Percentiles rank a stretch among this genome's conserved stretches.
Conservation (phyloP, 129 eudicot species). For the Chrysanthemum makinoi region DNA sequence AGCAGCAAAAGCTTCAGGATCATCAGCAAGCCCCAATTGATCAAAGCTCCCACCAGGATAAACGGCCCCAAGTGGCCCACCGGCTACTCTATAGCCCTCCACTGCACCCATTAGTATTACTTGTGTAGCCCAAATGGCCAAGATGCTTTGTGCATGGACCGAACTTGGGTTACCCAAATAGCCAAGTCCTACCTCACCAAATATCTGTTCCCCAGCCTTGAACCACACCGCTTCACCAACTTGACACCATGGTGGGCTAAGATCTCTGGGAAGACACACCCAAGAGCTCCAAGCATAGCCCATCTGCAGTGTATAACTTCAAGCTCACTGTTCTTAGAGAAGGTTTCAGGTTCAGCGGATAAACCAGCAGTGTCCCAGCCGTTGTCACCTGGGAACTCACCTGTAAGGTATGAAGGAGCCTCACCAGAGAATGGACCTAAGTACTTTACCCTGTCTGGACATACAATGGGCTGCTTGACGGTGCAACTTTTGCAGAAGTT, state of each 20-base stretch:
- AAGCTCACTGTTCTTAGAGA: constrained; percentile 19
- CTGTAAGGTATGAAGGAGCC: no score
- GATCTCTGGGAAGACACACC: constrained; percentile 24
- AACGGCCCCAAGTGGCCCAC: constrained; percentile 42
- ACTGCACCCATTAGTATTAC: constrained; percentile 11
- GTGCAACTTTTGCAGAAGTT: no score
- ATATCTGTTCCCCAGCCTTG: constrained; percentile 25
- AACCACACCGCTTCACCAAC: constrained; percentile 30
- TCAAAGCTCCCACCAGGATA: constrained; percentile 67
- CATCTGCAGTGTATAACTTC: neutral
- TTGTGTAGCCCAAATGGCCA: constrained; percentile 25
- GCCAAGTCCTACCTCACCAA: constrained; percentile 21
- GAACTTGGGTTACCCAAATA: neutral
- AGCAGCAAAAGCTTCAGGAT: constrained; percentile 63
- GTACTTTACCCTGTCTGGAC: no score
- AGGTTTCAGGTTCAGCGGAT: constrained; percentile 17
- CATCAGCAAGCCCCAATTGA: constrained; percentile 63
- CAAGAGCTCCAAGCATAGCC: constrained; percentile 12
- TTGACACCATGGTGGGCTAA: constrained; percentile 17
- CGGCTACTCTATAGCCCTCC: constrained; percentile 18
- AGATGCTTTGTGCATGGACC: constrained; percentile 22
- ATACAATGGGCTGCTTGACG: no score
- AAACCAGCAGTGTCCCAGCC: constrained; percentile 20
- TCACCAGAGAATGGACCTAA: no score
- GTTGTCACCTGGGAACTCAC: no score